These are phyloP conservation scores for Penstemon eatonii DNA, from an alignment of 257 asterid genomes.

Conservation along the genomic window DNA sequence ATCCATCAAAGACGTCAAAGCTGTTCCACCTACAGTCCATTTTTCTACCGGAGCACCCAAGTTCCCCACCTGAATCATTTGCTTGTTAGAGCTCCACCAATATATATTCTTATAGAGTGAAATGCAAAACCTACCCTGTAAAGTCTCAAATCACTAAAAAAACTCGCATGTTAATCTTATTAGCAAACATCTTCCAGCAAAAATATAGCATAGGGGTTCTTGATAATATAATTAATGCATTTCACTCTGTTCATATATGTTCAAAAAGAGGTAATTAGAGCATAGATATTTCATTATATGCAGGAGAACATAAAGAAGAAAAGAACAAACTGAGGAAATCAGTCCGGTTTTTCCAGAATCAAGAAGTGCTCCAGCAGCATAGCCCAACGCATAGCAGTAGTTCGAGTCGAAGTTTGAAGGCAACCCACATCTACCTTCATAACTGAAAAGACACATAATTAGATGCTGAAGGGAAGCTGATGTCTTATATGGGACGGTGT, in stretches of 20 bases:
- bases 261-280: not conserved
- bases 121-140: not conserved
- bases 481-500: not conserved
- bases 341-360: slow-evolving; percentile 85
- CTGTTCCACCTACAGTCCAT: slow-evolving; percentile 98
- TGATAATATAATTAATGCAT: too few species aligned
- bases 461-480: not conserved
- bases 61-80: slow-evolving; percentile 69
- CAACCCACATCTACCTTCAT: slow-evolving; percentile 75
- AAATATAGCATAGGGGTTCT: too few species aligned
- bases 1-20: slow-evolving; percentile 91
- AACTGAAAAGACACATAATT: not conserved
- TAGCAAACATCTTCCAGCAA: not conserved
- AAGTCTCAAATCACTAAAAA: slow-evolving; percentile 10
- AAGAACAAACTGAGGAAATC: slow-evolving; percentile 54
- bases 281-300: not conserved
- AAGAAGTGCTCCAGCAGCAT: slow-evolving; percentile 81
- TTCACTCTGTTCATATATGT: too few species aligned
- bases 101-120: not conserved
- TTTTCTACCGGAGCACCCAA: slow-evolving; percentile 90
- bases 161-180: not conserved
- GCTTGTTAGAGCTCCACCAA: not conserved
- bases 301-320: not conserved
- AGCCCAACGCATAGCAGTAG: slow-evolving; percentile 74
- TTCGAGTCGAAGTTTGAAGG: slow-evolving; percentile 93